Evolutionary conservation across 768 basidiomycete genomes (phyloP).

Genomic region (Russula dissimulans): DNA sequence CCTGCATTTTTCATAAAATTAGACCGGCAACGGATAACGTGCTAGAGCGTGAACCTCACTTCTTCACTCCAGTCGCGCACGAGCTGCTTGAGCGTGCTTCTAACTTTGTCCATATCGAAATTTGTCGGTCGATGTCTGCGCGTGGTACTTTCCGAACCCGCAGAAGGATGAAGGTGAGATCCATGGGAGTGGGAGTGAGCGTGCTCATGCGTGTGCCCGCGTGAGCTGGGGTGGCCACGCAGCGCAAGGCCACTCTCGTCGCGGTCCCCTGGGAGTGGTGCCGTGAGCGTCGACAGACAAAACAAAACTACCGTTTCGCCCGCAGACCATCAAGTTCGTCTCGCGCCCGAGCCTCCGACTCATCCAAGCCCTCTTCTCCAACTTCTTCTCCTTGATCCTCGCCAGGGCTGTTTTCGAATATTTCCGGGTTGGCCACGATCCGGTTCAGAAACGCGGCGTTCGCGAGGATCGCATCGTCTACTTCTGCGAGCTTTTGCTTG

Average conservation of each 20-base stretch:
- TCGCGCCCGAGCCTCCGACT: neutral
- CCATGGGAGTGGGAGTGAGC: slow-evolving; percentile 26
- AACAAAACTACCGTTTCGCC: neutral
- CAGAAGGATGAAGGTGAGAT: slow-evolving; percentile 20
- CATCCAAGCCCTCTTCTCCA: slow-evolving; percentile 21
- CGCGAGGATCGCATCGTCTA: slow-evolving; percentile 70
- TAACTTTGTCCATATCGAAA: slow-evolving; percentile 80
- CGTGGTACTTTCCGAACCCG: slow-evolving; percentile 15
- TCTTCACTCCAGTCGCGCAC: slow-evolving; percentile 90
- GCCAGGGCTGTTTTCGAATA: slow-evolving; percentile 51
- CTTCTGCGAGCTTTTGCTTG: slow-evolving; percentile 64
- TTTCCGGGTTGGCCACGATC: slow-evolving; percentile 72
- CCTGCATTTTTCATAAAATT: slow-evolving; percentile 35
- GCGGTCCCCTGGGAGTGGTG: neutral
- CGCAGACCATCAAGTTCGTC: slow-evolving; percentile 2
- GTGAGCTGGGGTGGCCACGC: slow-evolving; percentile 19
- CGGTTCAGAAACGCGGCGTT: slow-evolving; percentile 72
- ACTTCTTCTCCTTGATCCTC: slow-evolving; percentile 26
- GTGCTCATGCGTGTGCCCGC: slow-evolving; percentile 31
- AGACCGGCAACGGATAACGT: neutral
- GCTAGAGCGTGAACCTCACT: slow-evolving; percentile 32
- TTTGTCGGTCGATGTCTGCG: slow-evolving; percentile 46
- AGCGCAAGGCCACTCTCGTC: neutral
- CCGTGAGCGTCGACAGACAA: neutral
- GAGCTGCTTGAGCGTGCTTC: slow-evolving; percentile 88